These are phyloP conservation scores for Crinitomyces ghanaensis DNA, from an alignment of 805 yeast species.

Conservation along the genomic window DNA sequence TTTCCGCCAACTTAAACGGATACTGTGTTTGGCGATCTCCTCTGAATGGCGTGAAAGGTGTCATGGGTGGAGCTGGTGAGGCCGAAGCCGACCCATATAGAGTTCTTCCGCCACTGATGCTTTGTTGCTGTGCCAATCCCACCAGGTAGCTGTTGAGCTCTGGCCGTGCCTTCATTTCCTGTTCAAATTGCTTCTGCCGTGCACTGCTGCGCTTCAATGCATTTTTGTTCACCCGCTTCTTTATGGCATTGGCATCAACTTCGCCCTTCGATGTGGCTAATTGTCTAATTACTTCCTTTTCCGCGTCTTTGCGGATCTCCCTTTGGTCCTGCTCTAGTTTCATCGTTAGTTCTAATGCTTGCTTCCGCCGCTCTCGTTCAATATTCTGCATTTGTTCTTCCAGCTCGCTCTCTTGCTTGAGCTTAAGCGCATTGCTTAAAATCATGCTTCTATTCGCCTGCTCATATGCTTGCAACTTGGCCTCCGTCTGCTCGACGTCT, in stretches of 20 bases:
- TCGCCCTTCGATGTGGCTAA: conserved; percentile 31
- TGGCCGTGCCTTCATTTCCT: no score
- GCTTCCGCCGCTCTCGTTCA: conserved; percentile 52
- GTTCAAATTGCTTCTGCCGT: conserved; percentile 19
- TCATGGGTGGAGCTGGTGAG: no score
- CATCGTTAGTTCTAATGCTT: conserved; percentile 41
- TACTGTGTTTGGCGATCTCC: conserved; percentile 64
- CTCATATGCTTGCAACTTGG: conserved; percentile 52
- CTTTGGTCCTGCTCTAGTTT: conserved; percentile 49
- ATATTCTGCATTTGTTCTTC: conserved; percentile 52
- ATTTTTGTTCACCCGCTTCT: conserved; percentile 28
- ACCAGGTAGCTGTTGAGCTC: no score
- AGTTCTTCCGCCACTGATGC: no score
- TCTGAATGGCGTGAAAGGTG: conserved; percentile 88
- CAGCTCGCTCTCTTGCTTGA: conserved; percentile 57
- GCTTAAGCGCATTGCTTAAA: conserved; percentile 60
- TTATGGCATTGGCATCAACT: conserved; percentile 35
- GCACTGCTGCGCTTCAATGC: conserved; percentile 9
- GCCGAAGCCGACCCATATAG: no score
- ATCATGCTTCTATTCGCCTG: conserved; percentile 64
- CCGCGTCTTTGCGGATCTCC: conserved; percentile 33
- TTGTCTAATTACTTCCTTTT: conserved; percentile 44
- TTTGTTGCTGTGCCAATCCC: no score
- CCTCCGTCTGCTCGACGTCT: conserved; percentile 56
- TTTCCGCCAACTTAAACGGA: conserved; percentile 37